A percentile compares a stretch with the other conserved stretches of the same genome.
phyloP scores from a whole-genome alignment of 169 alveolate species.

The Perkinsus marinus region DNA sequence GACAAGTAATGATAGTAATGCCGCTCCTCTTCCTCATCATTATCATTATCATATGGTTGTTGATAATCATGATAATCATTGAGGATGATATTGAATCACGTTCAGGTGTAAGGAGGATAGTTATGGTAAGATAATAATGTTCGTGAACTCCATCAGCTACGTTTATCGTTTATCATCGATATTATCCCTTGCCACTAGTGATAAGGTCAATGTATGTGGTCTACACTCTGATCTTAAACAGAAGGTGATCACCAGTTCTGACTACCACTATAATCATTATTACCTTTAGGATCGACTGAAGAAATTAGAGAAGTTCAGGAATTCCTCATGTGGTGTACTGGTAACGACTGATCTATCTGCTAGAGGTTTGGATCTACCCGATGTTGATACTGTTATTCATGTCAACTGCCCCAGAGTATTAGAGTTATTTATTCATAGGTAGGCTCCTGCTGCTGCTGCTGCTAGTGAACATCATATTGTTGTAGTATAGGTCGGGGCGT shows the following conservation, averaged over 20 bases:
- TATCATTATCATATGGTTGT: not conserved
- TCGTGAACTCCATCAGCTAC: not conserved
- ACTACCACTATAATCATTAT: not conserved
- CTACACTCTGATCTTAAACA: not conserved
- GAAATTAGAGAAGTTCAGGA: not conserved
- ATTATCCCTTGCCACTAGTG: not conserved
- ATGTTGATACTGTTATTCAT: conserved; percentile 68
- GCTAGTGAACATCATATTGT: not conserved
- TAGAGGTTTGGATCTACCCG: conserved; percentile 78
- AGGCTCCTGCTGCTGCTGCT: not conserved
- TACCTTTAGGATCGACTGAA: not conserved
- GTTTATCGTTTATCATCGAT: not conserved
- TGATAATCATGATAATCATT: too few relatives aligned
- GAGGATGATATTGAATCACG: too few relatives aligned
- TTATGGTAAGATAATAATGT: not conserved
- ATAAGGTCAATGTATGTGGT: not conserved
- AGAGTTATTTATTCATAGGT: not conserved
- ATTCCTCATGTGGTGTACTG: conserved; percentile 18
- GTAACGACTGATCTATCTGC: conserved; percentile 74
- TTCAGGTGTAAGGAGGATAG: not conserved
- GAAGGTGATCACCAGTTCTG: not conserved
- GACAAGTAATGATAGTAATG: too few relatives aligned
- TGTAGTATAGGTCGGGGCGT: not conserved
- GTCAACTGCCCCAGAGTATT: conserved; percentile 61
- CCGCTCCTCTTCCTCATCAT: too few relatives aligned